Percentiles rank a stretch among this genome's conserved stretches.
These are phyloP conservation scores for Lyophyllum decastes DNA, from an alignment of 768 basidiomycete genomes.

Conservation along the genomic window DNA sequence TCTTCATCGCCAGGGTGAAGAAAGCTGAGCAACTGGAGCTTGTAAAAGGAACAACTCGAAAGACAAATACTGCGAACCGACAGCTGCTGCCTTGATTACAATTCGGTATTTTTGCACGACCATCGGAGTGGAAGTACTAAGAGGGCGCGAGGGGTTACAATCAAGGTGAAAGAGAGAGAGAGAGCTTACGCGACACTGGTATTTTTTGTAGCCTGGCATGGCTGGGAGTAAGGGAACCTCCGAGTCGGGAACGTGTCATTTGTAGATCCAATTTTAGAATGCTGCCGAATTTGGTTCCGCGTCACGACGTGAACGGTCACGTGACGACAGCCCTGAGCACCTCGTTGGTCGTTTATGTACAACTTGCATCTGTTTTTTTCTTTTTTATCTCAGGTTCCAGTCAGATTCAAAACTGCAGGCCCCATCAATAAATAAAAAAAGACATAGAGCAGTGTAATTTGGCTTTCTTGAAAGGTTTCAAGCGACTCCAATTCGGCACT, in stretches of 20 bases:
- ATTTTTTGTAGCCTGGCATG: constrained; percentile 37
- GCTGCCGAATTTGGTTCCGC: too few relatives aligned
- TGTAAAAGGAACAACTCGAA: background rate
- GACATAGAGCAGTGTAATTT: too few relatives aligned
- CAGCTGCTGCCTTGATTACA: constrained; percentile 51
- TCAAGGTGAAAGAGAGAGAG: background rate
- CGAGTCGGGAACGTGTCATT: background rate
- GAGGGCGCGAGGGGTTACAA: background rate
- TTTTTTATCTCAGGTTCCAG: too few relatives aligned
- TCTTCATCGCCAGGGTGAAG: constrained; percentile 51
- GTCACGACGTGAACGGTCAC: too few relatives aligned
- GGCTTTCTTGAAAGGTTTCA: too few relatives aligned
- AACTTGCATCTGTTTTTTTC: too few relatives aligned
- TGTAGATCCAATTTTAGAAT: background rate
- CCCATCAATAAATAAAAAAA: too few relatives aligned
- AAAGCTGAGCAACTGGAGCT: constrained; percentile 30
- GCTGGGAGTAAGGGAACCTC: background rate
- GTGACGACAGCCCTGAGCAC: too few relatives aligned
- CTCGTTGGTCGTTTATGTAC: too few relatives aligned
- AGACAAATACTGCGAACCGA: constrained; percentile 36
- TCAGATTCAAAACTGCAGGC: too few relatives aligned
- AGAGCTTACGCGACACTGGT: constrained; percentile 46
- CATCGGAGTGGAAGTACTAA: constrained; percentile 51
- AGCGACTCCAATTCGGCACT: too few relatives aligned
- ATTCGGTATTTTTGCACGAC: constrained; percentile 39